Conservation (phyloP, 371 early-diverging fungal species). For the Ordospora colligata region DNA sequence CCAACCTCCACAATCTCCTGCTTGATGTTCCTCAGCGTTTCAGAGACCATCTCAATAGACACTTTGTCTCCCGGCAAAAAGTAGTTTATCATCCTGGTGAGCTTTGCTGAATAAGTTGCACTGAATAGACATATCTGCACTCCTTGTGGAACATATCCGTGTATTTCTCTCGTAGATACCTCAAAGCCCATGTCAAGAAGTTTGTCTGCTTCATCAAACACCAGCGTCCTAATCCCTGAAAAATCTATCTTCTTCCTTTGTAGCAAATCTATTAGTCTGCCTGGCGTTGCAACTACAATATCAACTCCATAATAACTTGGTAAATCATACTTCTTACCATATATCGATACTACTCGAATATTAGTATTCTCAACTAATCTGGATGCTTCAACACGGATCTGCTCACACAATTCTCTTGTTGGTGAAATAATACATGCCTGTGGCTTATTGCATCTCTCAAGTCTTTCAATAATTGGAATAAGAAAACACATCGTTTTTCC, state of each 20-base stretch:
- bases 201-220: slow-evolving; percentile 96
- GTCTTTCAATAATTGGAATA: slow-evolving; percentile 62
- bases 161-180: slow-evolving; percentile 67
- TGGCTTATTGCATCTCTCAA: neutral
- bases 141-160: slow-evolving; percentile 12
- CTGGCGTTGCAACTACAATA: slow-evolving; percentile 90
- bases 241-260: slow-evolving; percentile 74
- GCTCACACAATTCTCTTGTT: slow-evolving; percentile 89
- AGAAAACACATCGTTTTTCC: slow-evolving; percentile 72
- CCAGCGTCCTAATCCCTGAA: slow-evolving; percentile 77
- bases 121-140: slow-evolving; percentile 46
- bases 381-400: slow-evolving; percentile 74
- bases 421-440: slow-evolving; percentile 35
- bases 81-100: slow-evolving; percentile 35
- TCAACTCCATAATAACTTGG: slow-evolving; percentile 65
- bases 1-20: slow-evolving; percentile 76
- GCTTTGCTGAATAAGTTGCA: slow-evolving; percentile 49
- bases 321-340: slow-evolving; percentile 67
- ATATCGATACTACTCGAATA: slow-evolving; percentile 22
- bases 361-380: neutral
- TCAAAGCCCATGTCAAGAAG: slow-evolving; percentile 95
- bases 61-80: slow-evolving; percentile 30
- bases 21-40: slow-evolving; percentile 60
- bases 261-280: slow-evolving; percentile 78
- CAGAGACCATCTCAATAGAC: slow-evolving; percentile 44